Base-by-base conservation (phyloP, 805 yeast species). In the Wickerhamiella slavikovae region DNA sequence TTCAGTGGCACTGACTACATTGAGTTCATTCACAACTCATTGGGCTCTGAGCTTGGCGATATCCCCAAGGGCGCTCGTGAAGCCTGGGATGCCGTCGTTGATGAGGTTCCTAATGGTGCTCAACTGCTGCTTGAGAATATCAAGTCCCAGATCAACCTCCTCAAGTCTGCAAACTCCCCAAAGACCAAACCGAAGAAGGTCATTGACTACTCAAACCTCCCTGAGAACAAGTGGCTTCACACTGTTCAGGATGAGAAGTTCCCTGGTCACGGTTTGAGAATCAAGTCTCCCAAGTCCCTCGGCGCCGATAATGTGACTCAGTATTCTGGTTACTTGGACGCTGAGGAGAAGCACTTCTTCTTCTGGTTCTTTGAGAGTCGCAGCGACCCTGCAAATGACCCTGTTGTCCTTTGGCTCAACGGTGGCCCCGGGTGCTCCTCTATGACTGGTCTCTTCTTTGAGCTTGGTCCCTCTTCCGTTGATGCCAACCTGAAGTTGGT, bases 401-500 rank as follows among this genome's bases (percentile, higher is more conserved):
- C 93, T 2, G 62, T 82, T 23, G 65, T 82, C 30, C 58, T 82
- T 45, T 80, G 93, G 95, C 60, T 85, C 45, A 83, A 85, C 49
- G 95, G 95, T 38, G 95, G 95, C 9, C 95, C 95, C 28, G 95
- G 95, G n/a, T 83, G 95, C 52, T 78, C 93, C 1, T 77, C 93
- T 1, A 55, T 79, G 48, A 78, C 92, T 12, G 96, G 96, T 12
- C 62, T 83, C 39, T 74, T 85, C 49, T 83, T 85, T 44, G 96
- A 89, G 54, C 62, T 83, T 43, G 96, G 98, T 16, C 93, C 96
- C 7, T 66, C 93, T 2, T 62, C 76, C 11, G 71, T 85, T 38
- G 67, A 67, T 48, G 70, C 69, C 41, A 66, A 73, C 32, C 52
- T 69, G 32, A 56, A 76, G 41, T 70, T 73, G 43, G 85, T 89